phyloP scores from a whole-genome alignment of 192 early-diverging fungal species.

The Dispira simplex region DNA sequence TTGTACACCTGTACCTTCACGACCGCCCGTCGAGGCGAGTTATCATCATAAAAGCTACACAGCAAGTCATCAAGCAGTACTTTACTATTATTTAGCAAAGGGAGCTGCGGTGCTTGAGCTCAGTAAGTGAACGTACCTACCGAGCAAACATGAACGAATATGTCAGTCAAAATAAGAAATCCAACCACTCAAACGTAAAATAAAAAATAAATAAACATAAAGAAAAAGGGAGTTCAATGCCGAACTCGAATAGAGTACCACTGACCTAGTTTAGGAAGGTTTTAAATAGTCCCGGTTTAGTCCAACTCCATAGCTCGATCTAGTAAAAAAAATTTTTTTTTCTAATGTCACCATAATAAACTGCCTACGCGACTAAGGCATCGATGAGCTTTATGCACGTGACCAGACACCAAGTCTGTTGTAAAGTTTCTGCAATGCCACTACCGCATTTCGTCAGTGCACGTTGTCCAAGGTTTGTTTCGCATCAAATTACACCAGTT shows the following conservation, averaged over 20 bases:
- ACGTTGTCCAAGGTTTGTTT: neutral
- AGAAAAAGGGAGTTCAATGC: neutral
- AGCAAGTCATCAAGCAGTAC: neutral
- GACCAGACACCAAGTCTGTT: neutral
- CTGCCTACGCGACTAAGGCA: neutral
- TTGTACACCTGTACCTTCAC: neutral
- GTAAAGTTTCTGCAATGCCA: neutral
- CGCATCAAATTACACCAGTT: too few species aligned
- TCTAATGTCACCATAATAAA: neutral
- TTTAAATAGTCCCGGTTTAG: neutral
- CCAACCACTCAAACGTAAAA: neutral
- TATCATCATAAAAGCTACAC: conserved; percentile 1
- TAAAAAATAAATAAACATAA: neutral
- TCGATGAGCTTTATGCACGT: too few species aligned
- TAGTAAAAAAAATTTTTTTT: neutral
- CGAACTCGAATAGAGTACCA: neutral
- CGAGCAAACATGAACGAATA: neutral
- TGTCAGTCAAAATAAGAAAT: neutral
- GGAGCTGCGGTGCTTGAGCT: neutral
- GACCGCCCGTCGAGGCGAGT: conserved; percentile 10
- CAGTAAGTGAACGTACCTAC: neutral
- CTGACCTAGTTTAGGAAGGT: neutral
- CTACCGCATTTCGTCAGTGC: neutral
- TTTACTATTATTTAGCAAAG: neutral
- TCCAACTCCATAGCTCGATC: neutral